phyloP scores from a whole-genome alignment of 148 eudicot species.

The Rhododendron griersonianum region DNA sequence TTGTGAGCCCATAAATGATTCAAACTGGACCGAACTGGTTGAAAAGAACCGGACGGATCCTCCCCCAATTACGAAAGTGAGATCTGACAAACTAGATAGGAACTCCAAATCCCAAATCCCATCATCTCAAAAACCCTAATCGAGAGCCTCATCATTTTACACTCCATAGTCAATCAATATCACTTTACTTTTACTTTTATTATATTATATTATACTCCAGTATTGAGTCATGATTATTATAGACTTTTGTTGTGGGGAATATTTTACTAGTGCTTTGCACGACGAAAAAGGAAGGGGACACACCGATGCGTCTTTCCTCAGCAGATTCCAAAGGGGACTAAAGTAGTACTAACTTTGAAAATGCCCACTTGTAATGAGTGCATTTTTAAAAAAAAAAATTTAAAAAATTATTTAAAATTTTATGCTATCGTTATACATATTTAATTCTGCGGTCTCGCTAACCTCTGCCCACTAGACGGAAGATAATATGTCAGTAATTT shows the following conservation, averaged over 20 bases:
- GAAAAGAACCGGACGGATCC: too few relatives aligned
- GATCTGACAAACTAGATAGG: background rate
- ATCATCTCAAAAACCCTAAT: background rate
- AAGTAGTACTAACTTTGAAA: background rate
- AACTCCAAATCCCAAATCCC: background rate
- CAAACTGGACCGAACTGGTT: too few relatives aligned
- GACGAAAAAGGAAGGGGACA: background rate
- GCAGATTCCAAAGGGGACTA: slow-evolving; percentile 9
- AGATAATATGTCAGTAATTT: too few relatives aligned
- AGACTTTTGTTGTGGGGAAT: background rate
- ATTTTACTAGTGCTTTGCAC: background rate
- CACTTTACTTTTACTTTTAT: background rate
- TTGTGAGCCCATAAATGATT: too few relatives aligned
- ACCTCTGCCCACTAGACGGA: accelerated
- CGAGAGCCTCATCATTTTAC: slow-evolving; percentile 8
- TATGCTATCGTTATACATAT: background rate
- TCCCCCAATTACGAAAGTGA: background rate
- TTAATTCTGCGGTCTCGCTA: background rate
- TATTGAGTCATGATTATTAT: background rate
- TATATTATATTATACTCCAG: background rate
- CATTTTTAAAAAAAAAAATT: background rate
- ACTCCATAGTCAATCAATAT: background rate
- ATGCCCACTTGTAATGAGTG: background rate
- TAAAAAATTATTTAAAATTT: background rate
- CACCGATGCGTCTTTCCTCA: slow-evolving; percentile 16